Base-by-base conservation (phyloP, 768 basidiomycete species). In the Hericium coralloides region DNA sequence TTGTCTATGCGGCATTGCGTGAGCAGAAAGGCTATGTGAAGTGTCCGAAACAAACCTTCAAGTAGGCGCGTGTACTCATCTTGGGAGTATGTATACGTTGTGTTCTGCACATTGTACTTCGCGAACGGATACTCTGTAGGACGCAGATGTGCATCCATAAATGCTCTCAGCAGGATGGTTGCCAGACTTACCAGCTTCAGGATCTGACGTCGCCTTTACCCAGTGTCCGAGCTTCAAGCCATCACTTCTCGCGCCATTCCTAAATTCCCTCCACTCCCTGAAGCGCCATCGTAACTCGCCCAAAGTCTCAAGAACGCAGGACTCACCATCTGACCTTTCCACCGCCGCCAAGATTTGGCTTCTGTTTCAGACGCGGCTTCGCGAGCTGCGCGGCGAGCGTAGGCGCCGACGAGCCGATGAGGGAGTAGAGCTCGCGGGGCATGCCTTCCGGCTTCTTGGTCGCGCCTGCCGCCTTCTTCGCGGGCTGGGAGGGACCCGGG, bases 321-420 rank as follows among this genome's bases (percentile, higher is more conserved):
- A 58, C 71, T 25, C 39, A 89, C 94, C 94, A 95, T 73, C 84
- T 90, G 4, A 81, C 79, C 56, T 79, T 82, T 2, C 76, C 75
- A 4, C 77, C 76, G 10, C 79, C 77, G 45, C 84, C 84, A 22
- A 89, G 73, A 60, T 84, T 87, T 3, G 92, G 91, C 61, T 91
- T 88, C 70, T 92, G 88, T 67, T 94, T 94, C 57, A 95, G 79
- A 55, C 85, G 83, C 38, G 91, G 89, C 67, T 91, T 89, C 25
- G 86, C 78, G 58, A 86, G 79, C 63, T 89, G 85, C 37, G 89
- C 81, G 0, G 85, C 87, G 51, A 98, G 79, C 2, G 88, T 84
- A 0, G 95, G 94, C 12, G 89, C 88, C 50, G 91, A 89, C 58
- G 92, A 85, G n/a, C 95, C 95, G 62, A 99, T 98, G 58, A 99